A percentile compares a stretch with the other conserved stretches of the same genome.
Conservation (phyloP, 1,284 basidiomycete species). For the Laetiporus sulphureus region DNA sequence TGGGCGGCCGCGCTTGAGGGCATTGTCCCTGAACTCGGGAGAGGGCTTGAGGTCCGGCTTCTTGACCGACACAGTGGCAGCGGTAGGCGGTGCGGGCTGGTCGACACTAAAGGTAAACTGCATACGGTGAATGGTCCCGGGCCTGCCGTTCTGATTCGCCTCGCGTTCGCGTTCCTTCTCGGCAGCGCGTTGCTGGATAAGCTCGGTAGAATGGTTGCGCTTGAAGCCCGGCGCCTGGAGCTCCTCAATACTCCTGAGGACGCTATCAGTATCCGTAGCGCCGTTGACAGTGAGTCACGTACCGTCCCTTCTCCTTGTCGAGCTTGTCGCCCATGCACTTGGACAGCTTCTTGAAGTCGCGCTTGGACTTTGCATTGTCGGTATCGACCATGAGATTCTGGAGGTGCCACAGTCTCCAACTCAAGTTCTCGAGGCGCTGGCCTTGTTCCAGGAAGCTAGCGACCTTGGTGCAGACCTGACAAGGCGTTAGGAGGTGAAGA, state of each 20-base stretch:
- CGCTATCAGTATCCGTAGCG: conserved; percentile 6
- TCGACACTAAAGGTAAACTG: conserved; percentile 81
- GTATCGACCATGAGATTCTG: conserved; percentile 83
- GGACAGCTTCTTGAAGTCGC: conserved; percentile 80
- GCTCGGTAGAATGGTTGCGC: conserved; percentile 64
- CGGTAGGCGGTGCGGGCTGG: conserved; percentile 46
- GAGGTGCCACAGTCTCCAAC: conserved; percentile 83
- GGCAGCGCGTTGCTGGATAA: conserved; percentile 68
- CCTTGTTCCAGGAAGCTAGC: conserved; percentile 83
- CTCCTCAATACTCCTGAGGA: conserved; percentile 65
- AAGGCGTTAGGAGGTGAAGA: conserved; percentile 9
- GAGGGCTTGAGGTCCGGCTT: conserved; percentile 65
- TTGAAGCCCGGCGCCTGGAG: conserved; percentile 74
- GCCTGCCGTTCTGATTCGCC: conserved; percentile 52
- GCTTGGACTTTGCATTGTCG: conserved; percentile 78
- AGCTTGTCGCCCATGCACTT: conserved; percentile 81
- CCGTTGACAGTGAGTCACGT: conserved; percentile 7
- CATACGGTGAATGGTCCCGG: conserved; percentile 74
- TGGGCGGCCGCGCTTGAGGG: conserved; percentile 32
- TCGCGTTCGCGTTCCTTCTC: conserved; percentile 76
- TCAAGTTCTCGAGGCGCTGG: conserved; percentile 79
- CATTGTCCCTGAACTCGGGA: conserved; percentile 53
- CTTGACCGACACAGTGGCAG: conserved; percentile 39
- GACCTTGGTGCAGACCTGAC: conserved; percentile 76
- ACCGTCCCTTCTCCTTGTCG: conserved; percentile 84